Base-by-base conservation (phyloP, 257 asterid genomes). In the Cordia subcordata region DNA sequence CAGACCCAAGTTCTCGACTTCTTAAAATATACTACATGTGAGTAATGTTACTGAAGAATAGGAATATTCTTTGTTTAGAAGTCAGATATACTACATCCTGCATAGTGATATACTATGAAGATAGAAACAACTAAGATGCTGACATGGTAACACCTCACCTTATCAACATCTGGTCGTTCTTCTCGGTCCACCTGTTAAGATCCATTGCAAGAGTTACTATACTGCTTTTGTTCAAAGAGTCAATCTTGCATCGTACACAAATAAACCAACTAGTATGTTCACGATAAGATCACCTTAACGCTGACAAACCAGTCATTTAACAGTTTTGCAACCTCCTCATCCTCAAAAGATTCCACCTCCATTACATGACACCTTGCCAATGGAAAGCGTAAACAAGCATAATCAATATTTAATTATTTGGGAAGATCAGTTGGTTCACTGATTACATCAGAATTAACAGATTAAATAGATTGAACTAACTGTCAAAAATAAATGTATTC, bases 291-390 rank as follows among this genome's bases (percentile, higher is more conserved):
- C 62, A 84, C 97, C 94, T 92, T 92, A 69, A 92, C 84, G 74
- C 99, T 88, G 23, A 92, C 81, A 66, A 92, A 92, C 86, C 89
- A 86, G 49, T 81, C 99, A 68, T 88, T 92, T 19, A 92, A 93
- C 81, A 92, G 50, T 53, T 84, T 82, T 6, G 96, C 94, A 11
- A 81, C 87, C 56, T 82, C 96, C 61, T 79, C 94, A 61, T 73
- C 72, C 84, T 92, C 99, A 45, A 92, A 92, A 42, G 99, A 92
- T 67, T 92, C 99, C 63, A 84, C 96, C 77, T 92, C 99, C 99
- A 88, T 92, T 11, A 92, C 99, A 81, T 88, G 99, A 74, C 99
- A 92, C 96, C 99, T 91, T 66, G 65, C 51, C 5, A 64, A 58
- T 42, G 10, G 15, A 8, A 42, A 42, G 10, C 15, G 19, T 53